Conservation (phyloP, 176 grass and related monocot genomes). For the Rhynchospora tenuis region DNA sequence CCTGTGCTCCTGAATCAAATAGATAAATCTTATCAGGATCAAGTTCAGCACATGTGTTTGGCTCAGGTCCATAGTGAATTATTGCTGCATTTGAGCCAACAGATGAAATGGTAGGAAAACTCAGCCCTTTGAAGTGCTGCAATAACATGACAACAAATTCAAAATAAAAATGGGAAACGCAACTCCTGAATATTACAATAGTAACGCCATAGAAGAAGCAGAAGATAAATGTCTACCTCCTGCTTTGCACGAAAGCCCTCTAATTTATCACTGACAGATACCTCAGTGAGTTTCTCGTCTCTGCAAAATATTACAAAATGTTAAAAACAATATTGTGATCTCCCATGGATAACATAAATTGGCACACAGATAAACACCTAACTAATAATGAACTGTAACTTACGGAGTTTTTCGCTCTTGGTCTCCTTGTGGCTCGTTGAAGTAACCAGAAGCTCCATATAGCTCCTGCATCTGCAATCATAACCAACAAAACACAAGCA, state of each 20-base stretch:
- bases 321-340: constrained; percentile 17
- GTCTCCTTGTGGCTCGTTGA: constrained; percentile 58
- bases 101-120: constrained; percentile 98
- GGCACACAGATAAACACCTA: constrained; percentile 1
- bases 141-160: constrained; percentile 26
- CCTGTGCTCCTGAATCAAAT: constrained; percentile 96
- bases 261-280: constrained; percentile 92
- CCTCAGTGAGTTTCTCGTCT: constrained; percentile 76
- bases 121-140: constrained; percentile 89
- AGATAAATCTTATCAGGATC: constrained; percentile 98
- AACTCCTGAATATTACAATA: not conserved
- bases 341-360: constrained; percentile 11
- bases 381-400: constrained; percentile 26
- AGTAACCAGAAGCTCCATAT: constrained; percentile 95
- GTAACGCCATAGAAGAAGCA: not conserved
- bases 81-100: constrained; percentile 95
- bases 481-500: constrained; percentile 14
- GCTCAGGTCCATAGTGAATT: constrained; percentile 85
- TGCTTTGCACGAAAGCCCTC: constrained; percentile 87
- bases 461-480: constrained; percentile 71
- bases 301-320: constrained; percentile 24
- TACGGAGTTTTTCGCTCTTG: constrained; percentile 59
- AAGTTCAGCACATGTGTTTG: constrained; percentile 73
- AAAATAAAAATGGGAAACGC: constrained; percentile 18
- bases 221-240: constrained; percentile 48